A percentile compares a stretch with the other conserved stretches of the same genome.
Evolutionary conservation across 306 rosid genomes (phyloP).

Genomic region (Cucurbita moschata): DNA sequence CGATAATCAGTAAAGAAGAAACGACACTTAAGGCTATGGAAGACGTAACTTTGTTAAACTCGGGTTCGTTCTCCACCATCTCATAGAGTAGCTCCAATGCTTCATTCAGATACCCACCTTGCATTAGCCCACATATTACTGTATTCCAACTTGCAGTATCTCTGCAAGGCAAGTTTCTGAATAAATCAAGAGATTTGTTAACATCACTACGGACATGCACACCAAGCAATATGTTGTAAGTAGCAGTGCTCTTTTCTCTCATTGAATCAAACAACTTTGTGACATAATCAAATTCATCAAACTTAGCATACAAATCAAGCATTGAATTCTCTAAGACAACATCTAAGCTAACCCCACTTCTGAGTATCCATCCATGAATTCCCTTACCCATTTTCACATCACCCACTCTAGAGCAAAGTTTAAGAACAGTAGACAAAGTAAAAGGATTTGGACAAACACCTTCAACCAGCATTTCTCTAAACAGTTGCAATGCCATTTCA

Average conservation of each 20-base stretch:
- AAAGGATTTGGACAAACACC: slow-evolving; percentile 53
- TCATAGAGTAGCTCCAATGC: slow-evolving; percentile 47
- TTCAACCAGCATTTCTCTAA: slow-evolving; percentile 48
- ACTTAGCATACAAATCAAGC: slow-evolving; percentile 64
- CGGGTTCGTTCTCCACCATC: slow-evolving; percentile 41
- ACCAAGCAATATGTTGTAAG: slow-evolving; percentile 63
- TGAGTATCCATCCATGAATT: slow-evolving; percentile 67
- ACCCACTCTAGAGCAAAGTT: slow-evolving; percentile 36
- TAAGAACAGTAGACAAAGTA: slow-evolving; percentile 50
- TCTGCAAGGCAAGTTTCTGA: slow-evolving; percentile 40
- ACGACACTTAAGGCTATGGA: slow-evolving; percentile 64
- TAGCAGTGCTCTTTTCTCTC: slow-evolving; percentile 33
- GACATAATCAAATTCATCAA: slow-evolving; percentile 36
- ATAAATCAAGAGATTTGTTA: slow-evolving; percentile 46
- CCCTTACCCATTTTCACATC: slow-evolving; percentile 42
- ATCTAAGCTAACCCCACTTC: slow-evolving; percentile 50
- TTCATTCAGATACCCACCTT: slow-evolving; percentile 27
- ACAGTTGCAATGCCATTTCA: slow-evolving; percentile 29
- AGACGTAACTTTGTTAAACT: slow-evolving; percentile 37
- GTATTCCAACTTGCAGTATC: slow-evolving; percentile 81
- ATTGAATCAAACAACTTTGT: slow-evolving; percentile 39
- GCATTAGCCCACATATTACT: slow-evolving; percentile 56
- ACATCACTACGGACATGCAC: slow-evolving; percentile 35
- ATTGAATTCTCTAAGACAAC: slow-evolving; percentile 54
- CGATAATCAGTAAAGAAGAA: slow-evolving; percentile 37